phyloP scores from a whole-genome alignment of 306 rosid genomes.

The Gillenia trifoliata region DNA sequence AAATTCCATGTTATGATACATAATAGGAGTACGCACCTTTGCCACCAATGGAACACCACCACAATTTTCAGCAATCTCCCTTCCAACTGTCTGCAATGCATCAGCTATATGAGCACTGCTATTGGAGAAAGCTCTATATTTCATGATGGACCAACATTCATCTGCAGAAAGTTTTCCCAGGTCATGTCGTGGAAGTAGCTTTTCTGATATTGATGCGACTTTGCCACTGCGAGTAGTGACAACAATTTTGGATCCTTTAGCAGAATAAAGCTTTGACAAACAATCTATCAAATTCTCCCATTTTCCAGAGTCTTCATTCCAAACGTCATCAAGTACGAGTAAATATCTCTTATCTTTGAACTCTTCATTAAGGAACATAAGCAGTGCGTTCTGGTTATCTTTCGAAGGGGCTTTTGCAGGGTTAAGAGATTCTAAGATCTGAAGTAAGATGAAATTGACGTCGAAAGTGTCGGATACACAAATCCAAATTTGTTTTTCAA shows the following conservation, averaged over 20 bases:
- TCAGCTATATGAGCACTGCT: fast-evolving
- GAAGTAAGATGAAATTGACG: fast-evolving
- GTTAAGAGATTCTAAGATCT: fast-evolving
- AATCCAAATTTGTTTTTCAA: fast-evolving
- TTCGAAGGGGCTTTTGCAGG: fast-evolving
- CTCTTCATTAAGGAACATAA: not conserved
- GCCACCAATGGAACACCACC: not conserved
- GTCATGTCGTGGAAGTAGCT: fast-evolving
- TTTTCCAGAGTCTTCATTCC: fast-evolving
- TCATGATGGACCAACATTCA: not conserved
- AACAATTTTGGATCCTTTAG: fast-evolving
- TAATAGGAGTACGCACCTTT: not conserved
- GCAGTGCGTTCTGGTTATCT: too few species aligned
- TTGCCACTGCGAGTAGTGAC: not conserved
- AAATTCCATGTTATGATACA: too few species aligned
- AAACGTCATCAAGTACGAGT: not conserved
- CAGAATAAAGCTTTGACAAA: not conserved
- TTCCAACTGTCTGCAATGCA: not conserved
- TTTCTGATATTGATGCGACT: not conserved
- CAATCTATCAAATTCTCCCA: not conserved
- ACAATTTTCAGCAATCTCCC: fast-evolving
- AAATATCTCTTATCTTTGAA: too few species aligned
- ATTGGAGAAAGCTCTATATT: fast-evolving
- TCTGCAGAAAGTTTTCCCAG: fast-evolving
- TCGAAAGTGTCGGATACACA: fast-evolving